Conservation (phyloP, 148 eudicot species). For the Rhododendron vialii region DNA sequence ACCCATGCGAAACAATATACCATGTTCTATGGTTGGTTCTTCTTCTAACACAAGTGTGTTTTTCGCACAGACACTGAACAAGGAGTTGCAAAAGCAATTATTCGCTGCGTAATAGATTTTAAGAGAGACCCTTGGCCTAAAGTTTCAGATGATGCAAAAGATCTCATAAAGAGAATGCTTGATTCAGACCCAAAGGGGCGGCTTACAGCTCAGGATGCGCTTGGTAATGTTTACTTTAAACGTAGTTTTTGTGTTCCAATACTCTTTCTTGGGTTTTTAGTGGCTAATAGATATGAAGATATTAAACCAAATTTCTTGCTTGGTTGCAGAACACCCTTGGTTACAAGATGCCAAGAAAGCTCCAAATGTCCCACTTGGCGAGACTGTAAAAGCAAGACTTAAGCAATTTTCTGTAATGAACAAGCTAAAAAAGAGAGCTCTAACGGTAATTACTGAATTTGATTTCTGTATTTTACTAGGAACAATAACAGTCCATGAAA, state of each 20-base stretch:
- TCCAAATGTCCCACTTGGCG: slow-evolving; percentile 76
- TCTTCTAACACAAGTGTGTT: neutral
- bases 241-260: neutral
- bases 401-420: slow-evolving; percentile 88
- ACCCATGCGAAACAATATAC: neutral
- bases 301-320: neutral
- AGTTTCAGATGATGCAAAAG: slow-evolving; percentile 71
- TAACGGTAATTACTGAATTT: slow-evolving; percentile 37
- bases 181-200: slow-evolving; percentile 66
- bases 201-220: slow-evolving; percentile 66
- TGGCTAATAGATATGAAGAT: neutral
- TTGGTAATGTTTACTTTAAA: slow-evolving; percentile 37
- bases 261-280: neutral
- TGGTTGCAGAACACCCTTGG: slow-evolving; percentile 70
- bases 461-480: neutral
- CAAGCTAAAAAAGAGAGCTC: slow-evolving; percentile 83
- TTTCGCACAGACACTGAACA: slow-evolving; percentile 67
- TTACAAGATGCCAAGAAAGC: slow-evolving; percentile 67
- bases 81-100: slow-evolving; percentile 86
- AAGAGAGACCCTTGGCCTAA: slow-evolving; percentile 86
- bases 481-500: neutral
- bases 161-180: slow-evolving; percentile 72
- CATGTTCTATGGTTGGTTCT: slow-evolving; percentile 27
- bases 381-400: slow-evolving; percentile 79
- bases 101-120: slow-evolving; percentile 61